phyloP scores from a whole-genome alignment of 2,329 filamentous ascomycete species.

The Beauveria australis region DNA sequence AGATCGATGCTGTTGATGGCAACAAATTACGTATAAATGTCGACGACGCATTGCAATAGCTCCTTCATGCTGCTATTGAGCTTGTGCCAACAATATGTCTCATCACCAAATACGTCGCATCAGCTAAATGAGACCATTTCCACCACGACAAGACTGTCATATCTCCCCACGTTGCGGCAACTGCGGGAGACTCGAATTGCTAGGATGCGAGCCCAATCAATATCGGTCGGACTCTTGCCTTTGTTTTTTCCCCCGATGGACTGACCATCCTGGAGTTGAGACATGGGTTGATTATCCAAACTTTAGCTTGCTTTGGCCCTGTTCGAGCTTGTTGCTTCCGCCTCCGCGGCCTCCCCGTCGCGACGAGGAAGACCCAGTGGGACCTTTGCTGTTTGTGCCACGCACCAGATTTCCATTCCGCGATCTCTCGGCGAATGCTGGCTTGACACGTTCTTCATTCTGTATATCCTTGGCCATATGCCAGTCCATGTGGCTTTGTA shows the following conservation, averaged over 20 bases:
- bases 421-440: conserved; percentile 33
- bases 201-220: not conserved
- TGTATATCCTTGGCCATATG: conserved; percentile 87
- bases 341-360: conserved; percentile 4
- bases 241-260: not conserved
- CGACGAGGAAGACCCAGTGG: not conserved
- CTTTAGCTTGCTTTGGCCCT: conserved; percentile 51
- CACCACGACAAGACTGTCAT: not conserved
- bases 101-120: not conserved
- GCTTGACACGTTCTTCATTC: conserved; percentile 47
- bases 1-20: not conserved
- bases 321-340: conserved; percentile 36
- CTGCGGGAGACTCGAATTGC: not conserved
- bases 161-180: not conserved
- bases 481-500: conserved; percentile 82
- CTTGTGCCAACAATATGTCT: not conserved
- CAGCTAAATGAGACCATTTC: not conserved
- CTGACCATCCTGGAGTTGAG: not conserved
- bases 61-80: not conserved
- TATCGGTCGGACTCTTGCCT: not conserved
- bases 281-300: conserved; percentile 40
- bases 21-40: conserved; percentile 1
- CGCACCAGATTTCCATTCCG: conserved; percentile 15
- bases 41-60: not conserved
- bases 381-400: conserved; percentile 24